Evolutionary conservation across 2,329 filamentous ascomycete species (phyloP), one percentile per base, ranked within the genome.

Genomic region (Pseudogymnoascus sp.): DNA sequence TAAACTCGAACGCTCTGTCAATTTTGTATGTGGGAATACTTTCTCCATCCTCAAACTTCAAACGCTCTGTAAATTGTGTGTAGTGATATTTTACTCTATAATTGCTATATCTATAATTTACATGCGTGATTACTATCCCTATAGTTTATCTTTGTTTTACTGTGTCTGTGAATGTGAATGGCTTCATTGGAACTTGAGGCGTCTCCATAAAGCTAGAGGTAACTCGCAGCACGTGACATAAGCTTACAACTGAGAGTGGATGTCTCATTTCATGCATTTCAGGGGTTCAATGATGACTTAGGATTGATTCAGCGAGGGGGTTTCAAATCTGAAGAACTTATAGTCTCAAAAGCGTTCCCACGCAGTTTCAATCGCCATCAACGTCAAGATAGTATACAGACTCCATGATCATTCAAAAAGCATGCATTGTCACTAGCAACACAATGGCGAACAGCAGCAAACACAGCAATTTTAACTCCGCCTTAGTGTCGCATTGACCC

Each of bases 261-360:
- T 33, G 49, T 55, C 49, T 55, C 49, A 35, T 55, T 55, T 22
- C 49, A 55, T 55, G 49, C 25, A 55, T 19, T 55, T 55, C 28
- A 55, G 49, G 49, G 49, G 49, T 35, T 55, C n/a, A 55, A 30
- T 52, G 25, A 30, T 55, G 45, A 33, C 25, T 55, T 19, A 25
- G 45, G 45, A 30, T n/a, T 19, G 25, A 55, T 55, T n/a, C 16
- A 11, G 8, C 25, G 45, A 55, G 14, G 9, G n/a, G n/a, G 49
- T 55, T 55, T 33, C 49, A 55, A 8, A 35, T 55, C 45, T 55
- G 49, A 55, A 55, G 49, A 55, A 12, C 16, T 14, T 7, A 5
- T 1, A 2, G 28, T 55, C 49, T 55, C 49, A 12, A 55, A 55
- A 55, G 49, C 49, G 49, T 55, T 55, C 49, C 49, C n/a, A 19